These are phyloP conservation scores for Guadua angustifolia DNA, from an alignment of 176 grass and related monocot species.

Conservation along the genomic window DNA sequence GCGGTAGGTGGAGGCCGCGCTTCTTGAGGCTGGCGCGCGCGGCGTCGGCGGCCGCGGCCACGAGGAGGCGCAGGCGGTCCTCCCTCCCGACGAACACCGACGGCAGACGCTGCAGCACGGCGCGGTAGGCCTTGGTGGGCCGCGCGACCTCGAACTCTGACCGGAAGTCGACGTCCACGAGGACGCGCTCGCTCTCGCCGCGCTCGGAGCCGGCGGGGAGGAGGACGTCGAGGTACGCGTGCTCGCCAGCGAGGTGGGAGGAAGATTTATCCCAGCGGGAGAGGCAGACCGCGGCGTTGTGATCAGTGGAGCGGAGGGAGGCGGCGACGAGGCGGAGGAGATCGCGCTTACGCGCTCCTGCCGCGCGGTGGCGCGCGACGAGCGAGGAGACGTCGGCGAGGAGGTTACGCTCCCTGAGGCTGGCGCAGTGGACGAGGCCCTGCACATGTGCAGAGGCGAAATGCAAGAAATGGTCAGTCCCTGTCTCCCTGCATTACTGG, in stretches of 20 bases:
- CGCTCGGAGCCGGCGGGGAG: conserved; percentile 43
- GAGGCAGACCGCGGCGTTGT: conserved; percentile 68
- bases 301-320: conserved; percentile 63
- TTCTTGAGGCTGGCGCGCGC: conserved; percentile 76
- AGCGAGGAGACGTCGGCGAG: conserved; percentile 70
- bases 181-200: conserved; percentile 60
- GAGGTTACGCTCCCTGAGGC: conserved; percentile 85
- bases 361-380: conserved; percentile 59
- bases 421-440: conserved; percentile 80
- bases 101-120: conserved; percentile 68
- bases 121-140: conserved; percentile 72
- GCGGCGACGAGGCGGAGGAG: conserved; percentile 54
- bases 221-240: conserved; percentile 81
- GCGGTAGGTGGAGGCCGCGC: conserved; percentile 75
- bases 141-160: conserved; percentile 82
- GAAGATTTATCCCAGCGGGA: conserved; percentile 83
- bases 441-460: conserved; percentile 35
- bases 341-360: conserved; percentile 56
- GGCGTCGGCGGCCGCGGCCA: conserved; percentile 63
- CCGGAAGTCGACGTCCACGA: conserved; percentile 84
- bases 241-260: conserved; percentile 69
- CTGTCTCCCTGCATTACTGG: conserved; percentile 14
- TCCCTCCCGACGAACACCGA: conserved; percentile 72
- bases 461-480: conserved; percentile 35
- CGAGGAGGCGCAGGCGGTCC: conserved; percentile 72